Evolutionary conservation across 129 eudicot genomes (phyloP), one percentile per base, ranked within the genome.

Genomic region (Chrysanthemum lavandulifolium): DNA sequence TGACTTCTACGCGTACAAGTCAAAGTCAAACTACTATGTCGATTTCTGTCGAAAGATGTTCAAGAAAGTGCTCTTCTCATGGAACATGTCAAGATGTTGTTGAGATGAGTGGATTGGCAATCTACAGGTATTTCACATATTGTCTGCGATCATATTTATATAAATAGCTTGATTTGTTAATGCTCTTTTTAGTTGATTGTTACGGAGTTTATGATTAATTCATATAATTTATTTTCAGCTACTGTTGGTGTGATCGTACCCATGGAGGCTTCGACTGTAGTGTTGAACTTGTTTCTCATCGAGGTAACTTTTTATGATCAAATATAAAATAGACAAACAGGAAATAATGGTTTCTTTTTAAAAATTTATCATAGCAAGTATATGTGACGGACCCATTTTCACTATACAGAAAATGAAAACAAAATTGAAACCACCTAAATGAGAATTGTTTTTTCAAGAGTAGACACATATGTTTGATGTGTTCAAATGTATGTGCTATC

Each of bases 191-290:
- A 40, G 47, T 7, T 40, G 47, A 40, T 40, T 40, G 47, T 40
- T 40, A 40, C 47, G 8, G 47, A 40, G 9, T 40, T 6, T 13
- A 13, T 64, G 31, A 69, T 72, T 43, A 19, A 51, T 71, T 72
- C 1, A 52, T 16, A 14, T 29, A 18, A 56, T 19, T 65, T 27
- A 79, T 51, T 69, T 40, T 54, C 87, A 89, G 98, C 81, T 93
- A 82, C 74, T 93, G 98, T 82, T 61, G 63, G 27, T 93, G 98
- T 78, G 97, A 90, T 75, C 82, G 92, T 52, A 82, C 80, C 73
- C 95, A 89, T 75, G 98, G 97, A 78, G 98, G 98, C 74, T 85
- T 89, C 60, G 98, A 93, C 60, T 93, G 98, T 73, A 86, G 97
- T 75, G 61, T 79, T 75, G 97, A 87, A 72, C 82, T 93, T 49